Conservation (phyloP, 108 stramenopile genomes). For the Nitzschia putrida region DNA sequence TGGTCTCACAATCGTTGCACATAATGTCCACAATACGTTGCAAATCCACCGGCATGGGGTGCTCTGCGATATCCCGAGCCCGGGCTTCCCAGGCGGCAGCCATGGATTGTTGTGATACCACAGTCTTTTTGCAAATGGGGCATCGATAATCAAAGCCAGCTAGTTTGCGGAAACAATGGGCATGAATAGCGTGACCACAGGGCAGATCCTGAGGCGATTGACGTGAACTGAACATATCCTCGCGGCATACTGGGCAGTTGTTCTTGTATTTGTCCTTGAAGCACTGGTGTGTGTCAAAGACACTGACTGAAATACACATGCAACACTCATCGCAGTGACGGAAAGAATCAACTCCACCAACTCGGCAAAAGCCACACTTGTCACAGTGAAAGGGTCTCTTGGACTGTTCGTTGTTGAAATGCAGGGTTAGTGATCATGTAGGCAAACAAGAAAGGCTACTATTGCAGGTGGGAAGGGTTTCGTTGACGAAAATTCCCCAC, state of each 20-base stretch:
- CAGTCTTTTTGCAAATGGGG: slow-evolving; percentile 89
- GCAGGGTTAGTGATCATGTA: too few species aligned
- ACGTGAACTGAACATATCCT: slow-evolving; percentile 81
- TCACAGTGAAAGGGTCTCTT: slow-evolving; percentile 85
- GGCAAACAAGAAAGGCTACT: neutral
- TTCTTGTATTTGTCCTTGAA: slow-evolving; percentile 88
- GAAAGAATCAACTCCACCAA: slow-evolving; percentile 82
- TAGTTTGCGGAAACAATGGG: slow-evolving; percentile 84
- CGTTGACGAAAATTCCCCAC: neutral
- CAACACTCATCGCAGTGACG: slow-evolving; percentile 87
- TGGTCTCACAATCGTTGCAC: slow-evolving; percentile 86
- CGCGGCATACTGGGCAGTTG: slow-evolving; percentile 87
- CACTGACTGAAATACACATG: slow-evolving; percentile 83
- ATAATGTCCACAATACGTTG: slow-evolving; percentile 77
- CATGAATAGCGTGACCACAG: slow-evolving; percentile 87
- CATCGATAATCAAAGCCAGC: slow-evolving; percentile 88
- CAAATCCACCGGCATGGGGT: slow-evolving; percentile 87
- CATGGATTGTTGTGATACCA: slow-evolving; percentile 70
- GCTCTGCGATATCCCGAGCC: slow-evolving; percentile 80
- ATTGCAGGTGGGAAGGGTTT: neutral
- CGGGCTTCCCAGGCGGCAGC: slow-evolving; percentile 80
- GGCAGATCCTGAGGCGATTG: slow-evolving; percentile 86
- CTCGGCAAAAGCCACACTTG: slow-evolving; percentile 87
- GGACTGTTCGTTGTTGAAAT: slow-evolving; percentile 27
- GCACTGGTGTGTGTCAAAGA: slow-evolving; percentile 80